Base-by-base conservation (phyloP, 306 rosid species). In the Echinosophora koreensis region DNA sequence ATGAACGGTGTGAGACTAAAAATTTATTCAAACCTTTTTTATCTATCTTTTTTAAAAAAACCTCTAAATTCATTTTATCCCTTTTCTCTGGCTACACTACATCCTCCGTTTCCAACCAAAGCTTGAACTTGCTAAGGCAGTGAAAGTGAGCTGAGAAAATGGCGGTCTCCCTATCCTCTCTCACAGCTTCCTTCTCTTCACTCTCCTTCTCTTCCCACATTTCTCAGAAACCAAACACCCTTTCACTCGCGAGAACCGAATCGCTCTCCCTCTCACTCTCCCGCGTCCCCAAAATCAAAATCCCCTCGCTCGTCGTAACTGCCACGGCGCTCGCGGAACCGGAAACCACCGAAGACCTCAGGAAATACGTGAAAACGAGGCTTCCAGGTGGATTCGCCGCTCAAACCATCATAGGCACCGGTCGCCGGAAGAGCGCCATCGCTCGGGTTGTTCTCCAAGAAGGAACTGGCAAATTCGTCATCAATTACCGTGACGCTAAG, bases 301-400 rank as follows among this genome's bases (percentile, higher is more conserved):
- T 18, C 46, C 79, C 87, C 35, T 75, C 86, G 6, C 91, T 89
- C 57, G 73, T 82, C 4, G 86, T 87, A 2, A 66, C 93, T 17
- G 91, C 97, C 37, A 44, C 92, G 1, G 81, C 92, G 4, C 84
- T 82, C 51, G 90, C 59, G 17, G 93, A 73, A 18, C 22, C 71
- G 30, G 96, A 95, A 88, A 87, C 89, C 2, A 87, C 89, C 2
- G 84, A 2, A 0, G 90, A 95, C 88, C 90, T 95, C 9, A 77
- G 27, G 62, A 89, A 56, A 12, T 87, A 47, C 80, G 98, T 95
- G 12, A 95, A 95, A 34, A 87, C 93, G 22, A 87, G 97, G 56
- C 98, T 95, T 59, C 98, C 96, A 0, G 99, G 97, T 28, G 99
- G 99, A 0, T 95, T 95, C 65, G 99, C 99, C 0, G 97, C 97